A percentile compares a stretch with the other conserved stretches of the same genome.
phyloP scores from a whole-genome alignment of 148 eudicot genomes.

The Rhododendron mucronatum region DNA sequence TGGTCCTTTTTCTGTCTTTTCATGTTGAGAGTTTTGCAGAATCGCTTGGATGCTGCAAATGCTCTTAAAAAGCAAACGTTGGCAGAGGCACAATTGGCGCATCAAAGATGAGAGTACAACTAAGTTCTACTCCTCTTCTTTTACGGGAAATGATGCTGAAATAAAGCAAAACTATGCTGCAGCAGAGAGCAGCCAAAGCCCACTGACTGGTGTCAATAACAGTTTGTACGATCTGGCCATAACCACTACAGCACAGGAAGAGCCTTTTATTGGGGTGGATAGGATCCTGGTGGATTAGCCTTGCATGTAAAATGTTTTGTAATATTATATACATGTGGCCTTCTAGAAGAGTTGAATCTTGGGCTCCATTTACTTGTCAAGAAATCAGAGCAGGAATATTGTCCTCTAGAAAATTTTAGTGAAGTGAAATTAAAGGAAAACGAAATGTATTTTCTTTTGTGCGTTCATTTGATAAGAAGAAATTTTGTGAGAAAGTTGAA shows the following conservation, averaged over 20 bases:
- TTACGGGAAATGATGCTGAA: slow-evolving; percentile 18
- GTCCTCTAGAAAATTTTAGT: no score
- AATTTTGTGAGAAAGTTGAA: no score
- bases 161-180: slow-evolving; percentile 10
- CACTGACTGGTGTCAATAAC: slow-evolving; percentile 19
- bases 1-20: slow-evolving; percentile 2
- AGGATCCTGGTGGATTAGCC: not conserved
- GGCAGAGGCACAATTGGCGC: slow-evolving; percentile 51
- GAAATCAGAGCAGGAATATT: no score
- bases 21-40: slow-evolving; percentile 29
- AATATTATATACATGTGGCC: no score
- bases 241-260: slow-evolving; percentile 19
- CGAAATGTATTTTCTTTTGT: no score
- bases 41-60: slow-evolving; percentile 53
- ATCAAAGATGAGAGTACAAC: slow-evolving; percentile 37
- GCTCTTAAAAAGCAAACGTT: slow-evolving; percentile 62
- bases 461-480: no score
- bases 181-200: slow-evolving; percentile 31
- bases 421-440: no score
- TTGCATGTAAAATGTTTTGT: not conserved
- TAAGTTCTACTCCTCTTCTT: slow-evolving; percentile 29
- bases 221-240: slow-evolving; percentile 19
- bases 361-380: no score
- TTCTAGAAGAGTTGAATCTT: no score
- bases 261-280: slow-evolving; percentile 15